A percentile compares a stretch with the other conserved stretches of the same genome.
These are phyloP conservation scores for Juglanconis oblonga DNA, from an alignment of 2,329 filamentous ascomycete species.

Conservation along the genomic window DNA sequence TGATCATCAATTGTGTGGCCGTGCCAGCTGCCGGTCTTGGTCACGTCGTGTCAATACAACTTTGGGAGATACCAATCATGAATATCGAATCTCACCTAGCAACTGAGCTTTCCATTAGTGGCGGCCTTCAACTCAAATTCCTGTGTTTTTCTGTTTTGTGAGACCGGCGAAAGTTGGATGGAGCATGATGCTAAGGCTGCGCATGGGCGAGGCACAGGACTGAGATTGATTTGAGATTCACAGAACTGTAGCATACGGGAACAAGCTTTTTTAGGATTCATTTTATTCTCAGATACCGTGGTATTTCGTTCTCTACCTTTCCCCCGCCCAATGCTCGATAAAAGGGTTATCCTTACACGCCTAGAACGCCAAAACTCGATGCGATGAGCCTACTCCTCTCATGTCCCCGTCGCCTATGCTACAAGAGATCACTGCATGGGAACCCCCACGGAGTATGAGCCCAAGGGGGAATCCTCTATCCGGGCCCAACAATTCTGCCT, in stretches of 20 bases:
- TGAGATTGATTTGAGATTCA: no score
- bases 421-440: no score
- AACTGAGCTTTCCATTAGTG: not conserved
- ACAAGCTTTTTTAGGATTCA: not conserved
- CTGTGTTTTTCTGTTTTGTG: no score
- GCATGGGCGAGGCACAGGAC: no score
- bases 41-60: slow-evolving; percentile 14
- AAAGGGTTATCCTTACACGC: not conserved
- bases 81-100: not conserved
- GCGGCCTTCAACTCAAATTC: no score
- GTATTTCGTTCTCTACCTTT: not conserved
- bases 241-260: no score
- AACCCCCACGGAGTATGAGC: no score
- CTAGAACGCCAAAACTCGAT: not conserved
- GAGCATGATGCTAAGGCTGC: no score
- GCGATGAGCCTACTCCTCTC: not conserved
- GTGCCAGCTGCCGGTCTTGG: slow-evolving; percentile 5
- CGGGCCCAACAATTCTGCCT: no score
- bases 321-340: not conserved
- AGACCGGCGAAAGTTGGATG: no score
- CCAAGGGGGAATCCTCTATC: no score
- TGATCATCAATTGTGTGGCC: slow-evolving; percentile 5
- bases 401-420: no score
- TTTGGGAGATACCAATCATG: slow-evolving; percentile 3
- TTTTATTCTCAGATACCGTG: not conserved